Evolutionary conservation across 1,284 basidiomycete species (phyloP), one percentile per base, ranked within the genome.

Genomic region (Fomitopsis betulina): DNA sequence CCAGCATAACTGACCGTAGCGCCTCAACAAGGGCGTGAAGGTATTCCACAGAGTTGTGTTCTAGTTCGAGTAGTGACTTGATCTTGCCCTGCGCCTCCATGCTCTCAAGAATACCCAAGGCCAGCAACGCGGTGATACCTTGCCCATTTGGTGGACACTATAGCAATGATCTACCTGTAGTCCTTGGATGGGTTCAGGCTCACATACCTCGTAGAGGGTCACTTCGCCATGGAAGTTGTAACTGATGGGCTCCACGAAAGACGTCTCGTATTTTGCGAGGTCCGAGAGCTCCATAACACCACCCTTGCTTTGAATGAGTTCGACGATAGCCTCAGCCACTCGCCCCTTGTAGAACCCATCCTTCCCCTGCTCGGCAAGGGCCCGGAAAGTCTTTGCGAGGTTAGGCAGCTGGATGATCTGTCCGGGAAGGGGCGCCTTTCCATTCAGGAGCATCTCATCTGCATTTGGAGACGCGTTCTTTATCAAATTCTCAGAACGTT

Each of bases 111-210:
- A 99, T 94, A 1, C 96, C 96, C 8, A 98, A 80, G 5, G 95
- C 94, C 50, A 98, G 77, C 10, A 98, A 81, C 0, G 96, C 93
- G 1, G 94, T 94, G n/a, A 98, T 83, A 30, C 73, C 96, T 83
- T 98, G 95, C 15, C 96, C 94, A 70, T 96, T 97, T 0, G 94
- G 94, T 6, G 94, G 94, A 67, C 94, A 96, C 87, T 94, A 50
- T n/a, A 5, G 53, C 42, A 61, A 21, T 33, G n/a, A 17, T 27
- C 12, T 38, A 19, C 5, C 12, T 17, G 19, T 3, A 15, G 8
- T 8, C 45, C 5, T 7, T 5, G 2, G 2, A 38, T 17, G 33
- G 43, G 38, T 5, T 27, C 1, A 15, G 52, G n/a, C 15, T 6
- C 6, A 58, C 80, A 67, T 62, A 91, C 92, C 81, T 95, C 94